Conservation (phyloP, 352 stramenopile species). For the Phytophthora citricola region DNA sequence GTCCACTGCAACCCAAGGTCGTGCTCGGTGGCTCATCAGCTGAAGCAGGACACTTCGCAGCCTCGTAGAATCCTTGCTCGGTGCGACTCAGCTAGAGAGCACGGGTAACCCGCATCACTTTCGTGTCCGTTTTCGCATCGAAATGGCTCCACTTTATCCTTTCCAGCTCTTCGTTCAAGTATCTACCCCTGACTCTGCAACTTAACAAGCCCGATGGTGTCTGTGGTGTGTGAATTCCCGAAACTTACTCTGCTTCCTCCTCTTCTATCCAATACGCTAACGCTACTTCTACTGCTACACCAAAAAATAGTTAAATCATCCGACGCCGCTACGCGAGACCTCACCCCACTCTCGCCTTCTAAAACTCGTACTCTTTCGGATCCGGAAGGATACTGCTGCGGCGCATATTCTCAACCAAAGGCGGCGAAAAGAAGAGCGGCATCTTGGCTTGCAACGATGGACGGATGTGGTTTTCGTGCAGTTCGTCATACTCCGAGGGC, state of each 20-base stretch:
- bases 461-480: conserved; percentile 62
- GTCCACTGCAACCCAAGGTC: conserved; percentile 1
- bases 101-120: conserved; percentile 3
- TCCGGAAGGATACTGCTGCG: conserved; percentile 55
- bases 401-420: conserved; percentile 47
- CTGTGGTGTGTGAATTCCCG: conserved; percentile 31
- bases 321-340: background rate
- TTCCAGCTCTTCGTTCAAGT: background rate
- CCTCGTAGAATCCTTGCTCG: conserved; percentile 2
- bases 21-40: conserved; percentile 1
- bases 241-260: conserved; percentile 10
- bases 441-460: conserved; percentile 63
- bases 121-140: conserved; percentile 9
- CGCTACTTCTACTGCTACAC: conserved; percentile 38
- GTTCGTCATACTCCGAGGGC: conserved; percentile 40
- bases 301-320: conserved; percentile 46
- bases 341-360: conserved; percentile 1
- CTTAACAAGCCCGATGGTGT: conserved; percentile 10
- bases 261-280: conserved; percentile 31
- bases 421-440: conserved; percentile 73
- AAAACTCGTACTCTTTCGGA: conserved; percentile 68
- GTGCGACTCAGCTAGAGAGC: conserved; percentile 4
- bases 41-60: conserved; percentile 1
- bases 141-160: conserved; percentile 18
- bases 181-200: background rate